Evolutionary conservation across 1,284 basidiomycete species (phyloP).

Genomic region (Apiotrichum domesticum): DNA sequence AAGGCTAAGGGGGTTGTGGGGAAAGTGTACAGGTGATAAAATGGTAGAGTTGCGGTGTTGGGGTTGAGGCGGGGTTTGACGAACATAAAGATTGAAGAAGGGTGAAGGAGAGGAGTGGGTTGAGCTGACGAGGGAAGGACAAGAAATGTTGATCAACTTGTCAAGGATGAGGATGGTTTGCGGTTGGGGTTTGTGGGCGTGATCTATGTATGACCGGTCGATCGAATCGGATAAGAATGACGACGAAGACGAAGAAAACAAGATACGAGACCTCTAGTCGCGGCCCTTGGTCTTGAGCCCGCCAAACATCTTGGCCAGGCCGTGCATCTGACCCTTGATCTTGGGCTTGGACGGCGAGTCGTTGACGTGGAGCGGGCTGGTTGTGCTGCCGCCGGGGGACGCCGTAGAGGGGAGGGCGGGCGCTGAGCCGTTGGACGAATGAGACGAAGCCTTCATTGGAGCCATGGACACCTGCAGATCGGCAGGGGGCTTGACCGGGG

Average conservation of each 20-base stretch:
- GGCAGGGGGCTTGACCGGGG: neutral
- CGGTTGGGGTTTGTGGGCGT: too few species aligned
- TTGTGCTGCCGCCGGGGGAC: neutral
- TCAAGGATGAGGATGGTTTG: too few species aligned
- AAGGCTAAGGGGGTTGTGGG: too few species aligned
- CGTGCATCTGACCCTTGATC: slow-evolving; percentile 43
- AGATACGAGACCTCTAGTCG: slow-evolving; percentile 10
- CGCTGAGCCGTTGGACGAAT: neutral
- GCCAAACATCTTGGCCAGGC: slow-evolving; percentile 44
- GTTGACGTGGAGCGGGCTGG: neutral
- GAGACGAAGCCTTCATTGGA: neutral
- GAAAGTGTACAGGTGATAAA: too few species aligned
- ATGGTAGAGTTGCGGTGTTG: too few species aligned
- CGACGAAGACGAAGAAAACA: neutral
- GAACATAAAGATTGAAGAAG: too few species aligned
- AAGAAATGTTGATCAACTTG: too few species aligned
- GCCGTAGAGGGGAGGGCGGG: neutral
- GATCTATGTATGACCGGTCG: too few species aligned
- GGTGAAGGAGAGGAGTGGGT: too few species aligned
- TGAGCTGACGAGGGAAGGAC: too few species aligned
- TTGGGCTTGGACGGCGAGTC: slow-evolving; percentile 39
- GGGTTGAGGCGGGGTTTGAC: too few species aligned
- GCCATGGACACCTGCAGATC: neutral
- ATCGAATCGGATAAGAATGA: neutral
- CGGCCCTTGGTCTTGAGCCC: slow-evolving; percentile 44